These are phyloP conservation scores for Plectosphaerella sp. DNA, from an alignment of 2,329 filamentous ascomycete genomes.

Conservation along the genomic window DNA sequence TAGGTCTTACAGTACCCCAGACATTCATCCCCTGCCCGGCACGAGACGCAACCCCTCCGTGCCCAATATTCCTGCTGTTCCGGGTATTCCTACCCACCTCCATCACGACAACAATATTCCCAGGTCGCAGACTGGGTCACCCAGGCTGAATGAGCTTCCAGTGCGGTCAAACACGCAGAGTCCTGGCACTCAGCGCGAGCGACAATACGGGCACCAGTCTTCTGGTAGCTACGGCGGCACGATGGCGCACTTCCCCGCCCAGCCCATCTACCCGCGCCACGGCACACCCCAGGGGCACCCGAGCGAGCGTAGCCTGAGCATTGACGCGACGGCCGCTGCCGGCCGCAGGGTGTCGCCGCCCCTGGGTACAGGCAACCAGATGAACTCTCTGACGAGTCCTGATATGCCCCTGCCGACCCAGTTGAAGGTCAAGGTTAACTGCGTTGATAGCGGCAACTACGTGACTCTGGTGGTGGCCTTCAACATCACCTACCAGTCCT, in stretches of 20 bases:
- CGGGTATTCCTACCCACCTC: slow-evolving; percentile 70
- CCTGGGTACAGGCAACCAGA: slow-evolving; percentile 28
- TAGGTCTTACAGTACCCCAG: slow-evolving; percentile 90
- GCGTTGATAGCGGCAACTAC: slow-evolving; percentile 71
- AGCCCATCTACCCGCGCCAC: slow-evolving; percentile 48
- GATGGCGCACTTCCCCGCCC: slow-evolving; percentile 52
- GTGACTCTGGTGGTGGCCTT: slow-evolving; percentile 94
- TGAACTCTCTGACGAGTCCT: slow-evolving; percentile 33
- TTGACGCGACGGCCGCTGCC: slow-evolving; percentile 32
- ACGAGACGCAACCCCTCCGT: slow-evolving; percentile 50
- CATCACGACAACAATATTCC: slow-evolving; percentile 63
- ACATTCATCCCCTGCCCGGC: slow-evolving; percentile 61
- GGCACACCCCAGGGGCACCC: slow-evolving; percentile 33
- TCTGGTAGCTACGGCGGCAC: slow-evolving; percentile 44
- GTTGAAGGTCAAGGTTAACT: slow-evolving; percentile 93
- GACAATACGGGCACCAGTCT: slow-evolving; percentile 38
- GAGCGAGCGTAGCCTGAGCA: slow-evolving; percentile 29
- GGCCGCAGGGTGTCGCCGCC: slow-evolving; percentile 43
- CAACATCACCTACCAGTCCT: slow-evolving; percentile 89
- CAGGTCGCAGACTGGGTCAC: slow-evolving; percentile 79
- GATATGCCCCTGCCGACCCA: slow-evolving; percentile 63
- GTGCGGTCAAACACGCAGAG: slow-evolving; percentile 67
- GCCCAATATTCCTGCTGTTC: slow-evolving; percentile 62
- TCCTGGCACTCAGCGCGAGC: slow-evolving; percentile 61
- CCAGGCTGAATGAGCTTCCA: slow-evolving; percentile 61